Evolutionary conservation across 1,284 basidiomycete species (phyloP), one percentile per base, ranked within the genome.

Genomic region (Ustilago shanxiensis): DNA sequence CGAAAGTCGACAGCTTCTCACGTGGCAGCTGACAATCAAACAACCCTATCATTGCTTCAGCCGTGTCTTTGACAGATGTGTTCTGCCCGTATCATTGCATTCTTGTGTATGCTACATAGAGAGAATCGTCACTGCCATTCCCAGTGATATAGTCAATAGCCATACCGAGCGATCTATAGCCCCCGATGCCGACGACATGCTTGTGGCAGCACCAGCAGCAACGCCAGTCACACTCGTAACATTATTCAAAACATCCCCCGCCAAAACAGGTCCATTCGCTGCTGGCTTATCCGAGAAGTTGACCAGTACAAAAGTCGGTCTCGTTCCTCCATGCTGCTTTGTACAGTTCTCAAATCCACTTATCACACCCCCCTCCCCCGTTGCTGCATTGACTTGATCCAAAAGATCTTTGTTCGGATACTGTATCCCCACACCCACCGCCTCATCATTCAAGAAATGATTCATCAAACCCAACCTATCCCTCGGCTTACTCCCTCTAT

Each of bases 241-340:
- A 41, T 55, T 41, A 22, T 39, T 39, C 33, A 55, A 18, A 2
- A 39, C 22, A 16, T n/a, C 22, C 18, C n/a, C 53, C 24, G 53
- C 37, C 14, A 39, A 29, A 18, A 53, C 51, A 2, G 51, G 51
- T n/a, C 51, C 51, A 31, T 41, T n/a, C 3, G 16, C 20, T 18
- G 14, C 35, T 16, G 53, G 53, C 35, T 9, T 10, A 41, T 55
- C 37, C 37, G 53, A 55, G n/a, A 55, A 55, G 53, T 58, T 47
- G 4, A 47, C 56, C n/a, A 94, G 90, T 83, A 94, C 87, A 86
- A 93, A 95, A 83, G 93, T 95, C 8, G 94, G 80, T 44, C 75
- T 67, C 24, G 39, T 33, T 16, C 58, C 61, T 37, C 67, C 53
- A 28, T 52, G 45, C 49, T 55, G 22, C 14, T 56, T 28, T 13